A percentile compares a stretch with the other conserved stretches of the same genome.
These are phyloP conservation scores for Artemisia annua DNA, from an alignment of 129 eudicot species.

Conservation along the genomic window DNA sequence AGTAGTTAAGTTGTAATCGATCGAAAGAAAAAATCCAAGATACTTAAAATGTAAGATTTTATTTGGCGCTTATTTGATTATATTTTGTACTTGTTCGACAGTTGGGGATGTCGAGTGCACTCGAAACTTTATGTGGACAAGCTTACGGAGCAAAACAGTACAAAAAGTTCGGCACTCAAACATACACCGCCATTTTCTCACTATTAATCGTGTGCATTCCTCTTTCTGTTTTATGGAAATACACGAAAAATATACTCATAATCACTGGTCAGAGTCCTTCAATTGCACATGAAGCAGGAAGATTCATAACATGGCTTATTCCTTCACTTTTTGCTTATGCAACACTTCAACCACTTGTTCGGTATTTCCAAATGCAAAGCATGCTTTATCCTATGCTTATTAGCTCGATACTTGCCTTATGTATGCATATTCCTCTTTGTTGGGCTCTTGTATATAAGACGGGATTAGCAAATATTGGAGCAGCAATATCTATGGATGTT, in stretches of 20 bases:
- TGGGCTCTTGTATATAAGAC: conserved; percentile 70
- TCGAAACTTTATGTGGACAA: conserved; percentile 80
- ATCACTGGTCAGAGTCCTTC: conserved; percentile 70
- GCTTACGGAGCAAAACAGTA: conserved; percentile 84
- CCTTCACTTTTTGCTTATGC: conserved; percentile 74
- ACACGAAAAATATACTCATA: conserved; percentile 42
- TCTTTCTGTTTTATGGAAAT: conserved; percentile 57
- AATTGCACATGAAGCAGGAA: conserved; percentile 74
- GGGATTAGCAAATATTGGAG: conserved; percentile 53
- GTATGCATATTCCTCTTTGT: conserved; percentile 59
- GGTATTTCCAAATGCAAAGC: conserved; percentile 78
- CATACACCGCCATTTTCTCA: conserved; percentile 67
- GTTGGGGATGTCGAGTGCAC: conserved; percentile 81
- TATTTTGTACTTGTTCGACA: conserved; percentile 29
- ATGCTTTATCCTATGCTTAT: conserved; percentile 56
- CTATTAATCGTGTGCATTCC: conserved; percentile 66
- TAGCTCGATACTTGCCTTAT: conserved; percentile 45
- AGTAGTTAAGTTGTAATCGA: too few species aligned
- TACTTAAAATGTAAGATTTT: background rate
- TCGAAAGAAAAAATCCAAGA: background rate
- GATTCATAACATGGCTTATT: conserved; percentile 53
- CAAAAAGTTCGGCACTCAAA: conserved; percentile 64
- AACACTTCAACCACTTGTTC: conserved; percentile 62
- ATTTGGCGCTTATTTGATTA: background rate
- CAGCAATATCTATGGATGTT: conserved; percentile 58